phyloP scores from a whole-genome alignment of 1,139 yeast species.

The Diutina ranongensis region DNA sequence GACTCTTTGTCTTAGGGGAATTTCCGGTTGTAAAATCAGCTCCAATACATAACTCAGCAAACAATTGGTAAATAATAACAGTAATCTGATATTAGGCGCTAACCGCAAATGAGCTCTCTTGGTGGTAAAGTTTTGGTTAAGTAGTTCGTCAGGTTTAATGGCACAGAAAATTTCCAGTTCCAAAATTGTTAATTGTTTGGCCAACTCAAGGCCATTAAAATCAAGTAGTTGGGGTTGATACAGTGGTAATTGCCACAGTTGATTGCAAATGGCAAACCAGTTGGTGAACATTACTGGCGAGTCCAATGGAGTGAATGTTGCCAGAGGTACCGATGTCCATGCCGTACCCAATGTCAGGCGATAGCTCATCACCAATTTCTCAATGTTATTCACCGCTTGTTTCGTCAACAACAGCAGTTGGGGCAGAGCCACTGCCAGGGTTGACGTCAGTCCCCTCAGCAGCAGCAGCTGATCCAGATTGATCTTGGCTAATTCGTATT shows the following conservation, averaged over 20 bases:
- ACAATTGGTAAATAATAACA: slow-evolving; percentile 67
- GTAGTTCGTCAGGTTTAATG: slow-evolving; percentile 59
- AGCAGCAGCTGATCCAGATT: slow-evolving; percentile 4
- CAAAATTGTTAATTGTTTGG: slow-evolving; percentile 73
- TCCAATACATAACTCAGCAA: slow-evolving; percentile 78
- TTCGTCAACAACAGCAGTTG: not conserved
- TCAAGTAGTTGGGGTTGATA: slow-evolving; percentile 48
- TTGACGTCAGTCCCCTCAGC: not conserved
- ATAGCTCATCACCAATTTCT: not conserved
- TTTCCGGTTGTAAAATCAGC: slow-evolving; percentile 48
- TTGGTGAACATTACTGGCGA: not conserved
- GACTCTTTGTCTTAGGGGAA: slow-evolving; percentile 39
- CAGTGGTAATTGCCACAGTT: slow-evolving; percentile 35
- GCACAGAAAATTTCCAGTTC: slow-evolving; percentile 63
- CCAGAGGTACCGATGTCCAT: not conserved
- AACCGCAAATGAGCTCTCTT: slow-evolving; percentile 49
- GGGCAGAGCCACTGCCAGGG: not conserved
- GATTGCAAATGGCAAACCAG: slow-evolving; percentile 21
- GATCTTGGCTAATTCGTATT: slow-evolving; percentile 3
- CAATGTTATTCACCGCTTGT: not conserved
- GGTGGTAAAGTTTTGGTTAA: slow-evolving; percentile 61
- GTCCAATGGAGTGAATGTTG: not conserved
- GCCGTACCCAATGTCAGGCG: slow-evolving; percentile 16
- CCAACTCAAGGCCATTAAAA: slow-evolving; percentile 69
- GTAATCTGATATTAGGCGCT: slow-evolving; percentile 64